phyloP scores from a whole-genome alignment of 2,329 filamentous ascomycete species.

The Knoxdaviesia proteae region DNA sequence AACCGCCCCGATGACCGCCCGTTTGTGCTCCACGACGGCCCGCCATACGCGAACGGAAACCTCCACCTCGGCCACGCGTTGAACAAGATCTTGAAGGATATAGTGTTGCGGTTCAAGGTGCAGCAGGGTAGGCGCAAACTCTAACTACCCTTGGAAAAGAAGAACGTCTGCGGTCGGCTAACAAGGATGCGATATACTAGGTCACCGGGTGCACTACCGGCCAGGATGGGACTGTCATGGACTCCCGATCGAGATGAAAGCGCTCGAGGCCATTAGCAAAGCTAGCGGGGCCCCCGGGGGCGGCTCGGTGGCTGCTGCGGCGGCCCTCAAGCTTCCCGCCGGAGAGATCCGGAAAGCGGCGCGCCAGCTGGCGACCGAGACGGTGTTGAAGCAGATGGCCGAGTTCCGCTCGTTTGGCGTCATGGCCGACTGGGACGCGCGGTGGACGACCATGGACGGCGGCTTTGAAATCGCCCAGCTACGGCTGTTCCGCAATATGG shows the following conservation, averaged over 20 bases:
- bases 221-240: slow-evolving; percentile 98
- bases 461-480: slow-evolving; percentile 58
- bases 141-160: not conserved
- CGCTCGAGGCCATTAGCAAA: slow-evolving; percentile 34
- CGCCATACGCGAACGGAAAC: slow-evolving; percentile 84
- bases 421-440: slow-evolving; percentile 61
- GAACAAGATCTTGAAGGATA: slow-evolving; percentile 94
- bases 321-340: slow-evolving; percentile 22
- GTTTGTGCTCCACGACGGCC: slow-evolving; percentile 85
- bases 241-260: slow-evolving; percentile 90
- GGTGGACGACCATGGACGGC: slow-evolving; percentile 62
- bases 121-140: slow-evolving; percentile 31
- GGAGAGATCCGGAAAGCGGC: slow-evolving; percentile 44
- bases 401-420: slow-evolving; percentile 54
- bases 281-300: not conserved
- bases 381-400: slow-evolving; percentile 51
- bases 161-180: not conserved
- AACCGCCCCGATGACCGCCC: slow-evolving; percentile 31
- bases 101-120: slow-evolving; percentile 66
- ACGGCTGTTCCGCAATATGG: slow-evolving; percentile 54
- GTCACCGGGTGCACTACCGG: slow-evolving; percentile 56
- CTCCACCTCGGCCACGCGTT: slow-evolving; percentile 86
- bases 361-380: slow-evolving; percentile 42
- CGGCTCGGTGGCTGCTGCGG: slow-evolving; percentile 7
- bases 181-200: slow-evolving; percentile 4